Evolutionary conservation across 768 basidiomycete genomes (phyloP), one percentile per base, ranked within the genome.

Genomic region (Roridomyces roridus): DNA sequence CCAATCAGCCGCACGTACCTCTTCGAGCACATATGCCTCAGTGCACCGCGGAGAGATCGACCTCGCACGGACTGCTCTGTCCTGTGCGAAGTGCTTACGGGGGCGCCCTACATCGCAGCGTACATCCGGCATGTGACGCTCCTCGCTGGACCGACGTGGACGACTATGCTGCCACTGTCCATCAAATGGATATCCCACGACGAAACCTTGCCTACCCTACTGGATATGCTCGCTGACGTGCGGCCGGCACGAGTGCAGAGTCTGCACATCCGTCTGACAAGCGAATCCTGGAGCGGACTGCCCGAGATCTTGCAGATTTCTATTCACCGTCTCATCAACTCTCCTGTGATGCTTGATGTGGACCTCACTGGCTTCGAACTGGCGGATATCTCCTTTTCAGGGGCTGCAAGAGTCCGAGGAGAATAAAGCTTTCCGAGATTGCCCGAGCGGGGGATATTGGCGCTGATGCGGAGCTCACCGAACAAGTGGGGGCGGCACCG

Each of bases 311-410:
- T 57, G 41, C 31, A 40, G 26, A n/a, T 29, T 11, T 44, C 55
- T 28, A 44, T 57, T 25, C 41, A 26, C 9, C 20, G 35, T 24
- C 48, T 57, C 35, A 39, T 57, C 18, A 31, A 37, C 35, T 57
- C 42, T 34, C 47, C 48, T 1, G 29, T 31, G 7, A 42, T 57
- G 35, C 42, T 4, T n/a, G 43, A 57, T 25, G 35, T 57, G 25
- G 55, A 57, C 29, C 25, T 57, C 26, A 57, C 55, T 14, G 55
- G 55, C 1, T 50, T 57, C 43, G 37, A 45, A 29, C 25, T 50
- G 18, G 20, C 49, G 7, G 48, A 43, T 34, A 1, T 21, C 7
- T n/a, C 25, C 2, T 50, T 9, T 57, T 57, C 23, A 18, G 34
- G 14, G 31, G 25, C 7, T 45, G 42, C 20, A 28, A 18, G 34